Evolutionary conservation across 176 grass and related monocot species (phyloP), one percentile per base, ranked within the genome.

Genomic region (Zizania latifolia): DNA sequence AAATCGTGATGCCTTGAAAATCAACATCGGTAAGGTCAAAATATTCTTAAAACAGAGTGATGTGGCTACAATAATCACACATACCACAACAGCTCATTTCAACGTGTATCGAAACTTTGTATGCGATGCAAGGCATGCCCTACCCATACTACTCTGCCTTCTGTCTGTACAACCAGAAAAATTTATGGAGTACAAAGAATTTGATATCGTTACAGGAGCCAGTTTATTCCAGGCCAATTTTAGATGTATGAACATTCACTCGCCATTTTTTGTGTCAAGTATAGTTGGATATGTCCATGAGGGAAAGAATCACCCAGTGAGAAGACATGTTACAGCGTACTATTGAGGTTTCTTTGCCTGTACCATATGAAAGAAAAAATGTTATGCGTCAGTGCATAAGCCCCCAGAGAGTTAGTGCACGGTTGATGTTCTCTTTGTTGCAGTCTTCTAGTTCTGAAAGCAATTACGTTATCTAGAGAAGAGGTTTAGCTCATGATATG

Each of bases 281-380:
- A 83, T 46, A 43, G 44, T 63, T 28, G 27, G 53, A 26, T 69
- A 57, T 55, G 50, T 79, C 45, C 16, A 62, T 61, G 60, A 70
- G 62, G 53, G 53, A 53, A 85, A 56, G 27, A 73, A 66, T 33
- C 45, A 31, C 39, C 21, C 72, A 37, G 12, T 68, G 43, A 35
- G 60, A 32, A 40, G 10, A 59, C 45, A 74, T 62, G 12, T 56
- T 60, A 53, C 54, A 28, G 17, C 50, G 19, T 45, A 30, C 34
- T 45, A 15, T 75, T 74, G 84, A 4, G 89, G 14, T 81, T 87
- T 91, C 71, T 84, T 91, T 76, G 81, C 53, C 69, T 91, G 76
- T 79, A 87, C 72, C 59, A 72, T 65, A 33, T 16, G 72, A 81
- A 45, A 46, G 1, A 79, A 30, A 5, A 83, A 34, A 19, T 54